Percentiles rank a stretch among this genome's conserved stretches.
phyloP scores from a whole-genome alignment of 257 asterid species.

The Solanum chaucha region DNA sequence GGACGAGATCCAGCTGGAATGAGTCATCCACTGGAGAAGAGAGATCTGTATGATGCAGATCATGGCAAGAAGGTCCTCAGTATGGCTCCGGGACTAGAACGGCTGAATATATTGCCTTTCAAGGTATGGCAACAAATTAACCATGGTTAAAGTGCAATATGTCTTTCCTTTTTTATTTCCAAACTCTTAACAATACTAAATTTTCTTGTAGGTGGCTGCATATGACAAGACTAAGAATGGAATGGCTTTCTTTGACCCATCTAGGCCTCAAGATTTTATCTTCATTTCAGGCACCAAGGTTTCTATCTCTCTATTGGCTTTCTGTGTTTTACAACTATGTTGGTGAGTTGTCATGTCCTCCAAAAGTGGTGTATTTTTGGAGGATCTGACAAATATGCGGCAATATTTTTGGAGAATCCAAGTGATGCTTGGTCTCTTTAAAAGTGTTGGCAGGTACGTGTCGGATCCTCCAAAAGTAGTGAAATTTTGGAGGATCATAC shows the following conservation, averaged over 20 bases:
- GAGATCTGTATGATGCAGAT: constrained; percentile 88
- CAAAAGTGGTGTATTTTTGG: neutral
- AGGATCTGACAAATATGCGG: neutral
- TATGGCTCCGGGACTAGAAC: constrained; percentile 94
- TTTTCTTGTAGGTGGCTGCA: constrained; percentile 68
- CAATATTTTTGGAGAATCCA: neutral
- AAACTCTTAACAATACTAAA: neutral
- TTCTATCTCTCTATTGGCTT: neutral
- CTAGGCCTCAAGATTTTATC: neutral
- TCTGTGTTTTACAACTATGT: constrained; percentile 1
- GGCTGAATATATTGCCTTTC: constrained; percentile 79
- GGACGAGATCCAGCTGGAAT: constrained; percentile 98
- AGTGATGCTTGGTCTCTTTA: neutral
- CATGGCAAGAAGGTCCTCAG: constrained; percentile 88
- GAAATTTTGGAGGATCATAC: neutral
- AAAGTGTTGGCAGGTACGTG: neutral
- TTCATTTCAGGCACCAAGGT: neutral
- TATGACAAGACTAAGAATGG: constrained; percentile 72
- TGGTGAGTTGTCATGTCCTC: neutral
- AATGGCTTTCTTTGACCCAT: constrained; percentile 68
- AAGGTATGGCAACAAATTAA: constrained; percentile 28
- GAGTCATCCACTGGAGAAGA: constrained; percentile 79
- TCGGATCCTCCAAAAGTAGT: neutral
- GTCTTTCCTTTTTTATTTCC: neutral
- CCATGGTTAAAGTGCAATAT: neutral